These are phyloP conservation scores for Silene conica DNA, from an alignment of 148 eudicot species.

Conservation along the genomic window DNA sequence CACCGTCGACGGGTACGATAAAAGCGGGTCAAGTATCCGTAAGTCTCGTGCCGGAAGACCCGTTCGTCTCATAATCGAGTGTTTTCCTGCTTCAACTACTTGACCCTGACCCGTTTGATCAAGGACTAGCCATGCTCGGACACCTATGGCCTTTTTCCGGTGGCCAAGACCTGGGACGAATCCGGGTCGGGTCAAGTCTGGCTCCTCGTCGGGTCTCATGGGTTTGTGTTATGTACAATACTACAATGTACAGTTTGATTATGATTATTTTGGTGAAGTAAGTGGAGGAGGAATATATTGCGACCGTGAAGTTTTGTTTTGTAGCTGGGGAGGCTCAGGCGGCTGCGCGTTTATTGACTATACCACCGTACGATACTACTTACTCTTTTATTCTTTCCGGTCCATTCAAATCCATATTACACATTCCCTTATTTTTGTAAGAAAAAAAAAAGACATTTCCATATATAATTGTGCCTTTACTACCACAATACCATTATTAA, in stretches of 20 bases:
- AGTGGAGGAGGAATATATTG: no score
- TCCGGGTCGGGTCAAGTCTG: conserved; percentile 31
- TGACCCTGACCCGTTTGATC: conserved; percentile 74
- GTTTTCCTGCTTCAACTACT: conserved; percentile 82
- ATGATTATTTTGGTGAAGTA: neutral
- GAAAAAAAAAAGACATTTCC: no score
- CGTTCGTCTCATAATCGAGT: conserved; percentile 83
- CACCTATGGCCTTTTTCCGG: conserved; percentile 68
- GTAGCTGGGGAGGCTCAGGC: no score
- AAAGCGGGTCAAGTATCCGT: conserved; percentile 79
- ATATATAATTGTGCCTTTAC: no score
- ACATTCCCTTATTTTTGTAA: no score
- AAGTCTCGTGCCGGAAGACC: conserved; percentile 94
- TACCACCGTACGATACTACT: no score
- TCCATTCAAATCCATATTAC: no score
- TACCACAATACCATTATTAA: no score
- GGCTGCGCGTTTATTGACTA: no score
- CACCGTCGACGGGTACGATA: conserved; percentile 90
- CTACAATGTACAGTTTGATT: no score
- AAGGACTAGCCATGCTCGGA: conserved; percentile 67
- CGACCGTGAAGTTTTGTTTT: no score
- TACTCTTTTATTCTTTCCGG: no score
- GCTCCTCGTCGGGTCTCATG: conserved; percentile 36
- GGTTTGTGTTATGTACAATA: neutral
- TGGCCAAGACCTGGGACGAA: conserved; percentile 25